Evolutionary conservation across 1,284 basidiomycete genomes (phyloP).

Genomic region (Vanrija humicola): DNA sequence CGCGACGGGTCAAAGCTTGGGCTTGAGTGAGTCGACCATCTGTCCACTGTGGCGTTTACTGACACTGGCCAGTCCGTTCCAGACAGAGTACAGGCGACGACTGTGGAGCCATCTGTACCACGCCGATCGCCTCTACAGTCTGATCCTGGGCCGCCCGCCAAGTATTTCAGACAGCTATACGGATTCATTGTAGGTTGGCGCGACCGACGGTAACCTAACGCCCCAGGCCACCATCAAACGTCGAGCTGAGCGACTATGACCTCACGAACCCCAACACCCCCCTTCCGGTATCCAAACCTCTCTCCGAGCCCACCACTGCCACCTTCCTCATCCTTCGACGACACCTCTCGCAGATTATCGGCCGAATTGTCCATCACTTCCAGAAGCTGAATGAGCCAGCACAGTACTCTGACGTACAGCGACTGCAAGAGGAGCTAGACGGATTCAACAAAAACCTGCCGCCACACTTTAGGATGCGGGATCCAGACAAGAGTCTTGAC

Average conservation of each 20-base stretch:
- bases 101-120: constrained; percentile 94
- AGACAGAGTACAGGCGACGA: constrained; percentile 82
- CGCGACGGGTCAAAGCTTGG: constrained; percentile 78
- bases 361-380: constrained; percentile 89
- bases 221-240: constrained; percentile 68
- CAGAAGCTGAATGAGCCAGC: constrained; percentile 78
- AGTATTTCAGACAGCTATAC: constrained; percentile 53
- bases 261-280: constrained; percentile 33
- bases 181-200: constrained; percentile 36
- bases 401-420: constrained; percentile 78
- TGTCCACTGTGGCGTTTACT: not conserved
- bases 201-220: not conserved
- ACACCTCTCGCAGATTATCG: constrained; percentile 76
- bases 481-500: constrained; percentile 76
- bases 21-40: constrained; percentile 53
- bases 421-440: constrained; percentile 79
- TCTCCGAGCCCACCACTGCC: constrained; percentile 66
- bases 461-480: constrained; percentile 55
- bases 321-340: constrained; percentile 86
- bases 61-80: constrained; percentile 55
- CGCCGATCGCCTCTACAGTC: constrained; percentile 71
- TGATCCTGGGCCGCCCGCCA: constrained; percentile 84
- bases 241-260: constrained; percentile 63
- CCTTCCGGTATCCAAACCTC: constrained; percentile 43
- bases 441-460: constrained; percentile 72